Evolutionary conservation across 139 green algal species (phyloP).

Genomic region (Auxenochlorella pyrenoidosa): DNA sequence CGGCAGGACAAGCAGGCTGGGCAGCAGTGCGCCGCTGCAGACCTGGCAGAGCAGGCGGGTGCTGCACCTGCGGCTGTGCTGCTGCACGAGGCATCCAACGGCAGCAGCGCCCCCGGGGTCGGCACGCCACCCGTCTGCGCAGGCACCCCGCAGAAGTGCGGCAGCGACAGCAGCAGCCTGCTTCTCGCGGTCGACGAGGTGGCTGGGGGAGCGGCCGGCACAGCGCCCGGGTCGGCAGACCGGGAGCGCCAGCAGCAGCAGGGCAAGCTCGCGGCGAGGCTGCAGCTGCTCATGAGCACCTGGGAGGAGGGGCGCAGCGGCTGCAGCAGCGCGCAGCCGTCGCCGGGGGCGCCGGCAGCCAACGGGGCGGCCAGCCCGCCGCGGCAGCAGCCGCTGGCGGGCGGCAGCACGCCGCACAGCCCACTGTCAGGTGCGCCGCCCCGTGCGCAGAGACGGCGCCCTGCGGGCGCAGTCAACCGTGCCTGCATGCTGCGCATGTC

Average conservation of each 20-base stretch:
- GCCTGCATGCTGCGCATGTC: background rate
- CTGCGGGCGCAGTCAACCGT: too few species aligned
- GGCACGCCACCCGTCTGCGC: background rate
- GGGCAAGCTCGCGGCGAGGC: background rate
- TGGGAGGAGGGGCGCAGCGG: slow-evolving; percentile 13
- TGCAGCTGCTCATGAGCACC: slow-evolving; percentile 2
- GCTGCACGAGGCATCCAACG: background rate
- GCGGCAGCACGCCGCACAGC: background rate
- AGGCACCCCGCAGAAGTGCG: background rate
- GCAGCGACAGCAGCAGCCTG: slow-evolving; percentile 2
- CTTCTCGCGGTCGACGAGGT: background rate
- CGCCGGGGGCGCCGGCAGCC: background rate
- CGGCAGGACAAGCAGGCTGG: background rate
- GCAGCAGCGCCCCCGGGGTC: background rate
- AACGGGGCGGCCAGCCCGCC: background rate
- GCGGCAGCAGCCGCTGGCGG: background rate
- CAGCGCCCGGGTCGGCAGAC: background rate
- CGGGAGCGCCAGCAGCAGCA: slow-evolving; percentile 4
- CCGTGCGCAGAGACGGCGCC: too few species aligned
- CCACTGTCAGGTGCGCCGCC: background rate
- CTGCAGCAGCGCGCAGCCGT: background rate
- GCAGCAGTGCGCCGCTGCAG: background rate
- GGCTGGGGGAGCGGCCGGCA: background rate
- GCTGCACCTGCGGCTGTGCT: background rate
- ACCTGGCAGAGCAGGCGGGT: background rate